Percentiles rank a stretch among this genome's conserved stretches.
Evolutionary conservation across 768 basidiomycete species (phyloP).

Genomic region (Lactarius evosmus): DNA sequence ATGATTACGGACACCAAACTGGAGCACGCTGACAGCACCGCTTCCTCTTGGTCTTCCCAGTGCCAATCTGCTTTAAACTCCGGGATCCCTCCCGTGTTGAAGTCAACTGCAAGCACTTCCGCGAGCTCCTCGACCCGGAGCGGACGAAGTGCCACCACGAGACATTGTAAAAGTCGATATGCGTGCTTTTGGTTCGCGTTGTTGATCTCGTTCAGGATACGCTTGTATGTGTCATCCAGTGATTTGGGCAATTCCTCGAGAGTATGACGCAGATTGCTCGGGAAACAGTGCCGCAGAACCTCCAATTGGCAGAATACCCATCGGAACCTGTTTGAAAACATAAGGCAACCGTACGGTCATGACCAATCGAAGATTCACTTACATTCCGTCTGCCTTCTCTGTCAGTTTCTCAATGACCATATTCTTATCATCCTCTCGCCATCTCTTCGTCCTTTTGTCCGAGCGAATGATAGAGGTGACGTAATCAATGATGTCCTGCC

Average conservation of each 20-base stretch:
- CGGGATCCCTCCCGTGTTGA: neutral
- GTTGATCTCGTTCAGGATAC: neutral
- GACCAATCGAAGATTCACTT: neutral
- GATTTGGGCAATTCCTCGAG: conserved; percentile 1
- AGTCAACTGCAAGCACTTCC: no score
- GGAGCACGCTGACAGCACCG: no score
- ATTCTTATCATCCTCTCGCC: neutral
- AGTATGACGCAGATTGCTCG: neutral
- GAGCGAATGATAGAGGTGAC: neutral
- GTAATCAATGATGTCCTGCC: neutral
- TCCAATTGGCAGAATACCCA: neutral
- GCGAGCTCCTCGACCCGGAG: no score
- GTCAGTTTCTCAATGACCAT: neutral
- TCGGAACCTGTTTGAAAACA: neutral
- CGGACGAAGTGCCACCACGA: neutral
- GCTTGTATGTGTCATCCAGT: conserved; percentile 5
- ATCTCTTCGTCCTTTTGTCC: neutral
- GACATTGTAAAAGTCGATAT: neutral
- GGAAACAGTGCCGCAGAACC: neutral
- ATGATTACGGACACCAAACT: neutral
- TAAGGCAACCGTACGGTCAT: neutral
- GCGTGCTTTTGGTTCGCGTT: neutral
- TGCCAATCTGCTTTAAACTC: neutral
- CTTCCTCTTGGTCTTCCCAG: no score
- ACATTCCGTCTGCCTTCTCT: neutral